Conservation (phyloP, 345 rosid genomes). For the Moricandia arvensis region DNA sequence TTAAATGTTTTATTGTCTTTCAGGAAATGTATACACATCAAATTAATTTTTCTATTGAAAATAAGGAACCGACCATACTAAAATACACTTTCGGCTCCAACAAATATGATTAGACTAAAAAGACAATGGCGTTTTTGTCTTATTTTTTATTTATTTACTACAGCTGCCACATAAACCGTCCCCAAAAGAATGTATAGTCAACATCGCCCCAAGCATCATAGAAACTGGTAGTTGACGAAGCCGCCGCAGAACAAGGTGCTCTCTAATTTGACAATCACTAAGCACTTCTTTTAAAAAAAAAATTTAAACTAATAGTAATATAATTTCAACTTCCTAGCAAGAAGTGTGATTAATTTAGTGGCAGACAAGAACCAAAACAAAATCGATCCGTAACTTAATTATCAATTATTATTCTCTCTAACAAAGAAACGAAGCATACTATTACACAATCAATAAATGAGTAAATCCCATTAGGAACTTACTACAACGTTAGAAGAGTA, state of each 20-base stretch:
- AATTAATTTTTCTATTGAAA: not conserved
- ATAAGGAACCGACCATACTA: constrained; percentile 24
- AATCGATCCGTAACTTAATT: not conserved
- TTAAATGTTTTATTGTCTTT: not conserved
- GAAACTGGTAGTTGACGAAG: not conserved
- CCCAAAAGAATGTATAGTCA: not conserved
- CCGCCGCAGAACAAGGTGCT: not conserved
- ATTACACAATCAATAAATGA: not conserved
- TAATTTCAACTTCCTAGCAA: not conserved
- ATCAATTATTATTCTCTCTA: too few relatives aligned
- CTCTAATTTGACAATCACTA: not conserved
- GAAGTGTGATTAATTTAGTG: not conserved
- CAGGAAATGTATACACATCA: constrained; percentile 8
- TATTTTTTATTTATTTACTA: not conserved
- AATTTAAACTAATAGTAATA: not conserved
- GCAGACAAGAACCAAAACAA: constrained; percentile 26
- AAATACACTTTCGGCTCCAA: constrained; percentile 28
- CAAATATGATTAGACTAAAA: constrained; percentile 15
- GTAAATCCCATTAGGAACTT: not conserved
- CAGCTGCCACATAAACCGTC: not conserved
- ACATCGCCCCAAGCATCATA: constrained; percentile 9
- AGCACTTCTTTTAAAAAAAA: not conserved
- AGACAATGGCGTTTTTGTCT: constrained; percentile 2
- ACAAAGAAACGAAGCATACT: too few relatives aligned
- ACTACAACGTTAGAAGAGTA: not conserved